Evolutionary conservation across 2,329 filamentous ascomycete genomes (phyloP).

Genomic region (Colletotrichum eremochloae): DNA sequence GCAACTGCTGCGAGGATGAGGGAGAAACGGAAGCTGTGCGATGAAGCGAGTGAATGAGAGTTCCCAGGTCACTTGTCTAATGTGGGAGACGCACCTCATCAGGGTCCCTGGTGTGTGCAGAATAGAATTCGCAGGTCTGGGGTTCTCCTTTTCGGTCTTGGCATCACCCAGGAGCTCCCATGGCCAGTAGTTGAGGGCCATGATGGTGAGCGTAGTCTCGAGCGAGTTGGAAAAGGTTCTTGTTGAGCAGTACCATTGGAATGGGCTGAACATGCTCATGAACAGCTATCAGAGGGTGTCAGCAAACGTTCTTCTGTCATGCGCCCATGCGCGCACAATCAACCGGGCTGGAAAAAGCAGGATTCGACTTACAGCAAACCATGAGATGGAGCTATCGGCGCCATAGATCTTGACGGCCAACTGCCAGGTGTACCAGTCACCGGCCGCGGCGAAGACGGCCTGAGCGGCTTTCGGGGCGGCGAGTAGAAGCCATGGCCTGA

Average conservation of each 20-base stretch:
- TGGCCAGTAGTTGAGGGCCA: slow-evolving; percentile 87
- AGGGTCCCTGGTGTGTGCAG: slow-evolving; percentile 49
- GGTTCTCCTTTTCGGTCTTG: slow-evolving; percentile 55
- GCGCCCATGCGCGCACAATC: neutral
- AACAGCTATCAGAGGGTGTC: slow-evolving; percentile 65
- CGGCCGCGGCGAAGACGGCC: slow-evolving; percentile 80
- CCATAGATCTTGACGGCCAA: slow-evolving; percentile 83
- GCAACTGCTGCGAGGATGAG: slow-evolving; percentile 84
- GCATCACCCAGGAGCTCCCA: slow-evolving; percentile 76
- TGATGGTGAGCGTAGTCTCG: slow-evolving; percentile 87
- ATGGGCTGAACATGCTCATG: slow-evolving; percentile 82
- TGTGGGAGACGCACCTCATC: slow-evolving; percentile 41
- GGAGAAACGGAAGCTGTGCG: slow-evolving; percentile 63
- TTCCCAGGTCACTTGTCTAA: neutral
- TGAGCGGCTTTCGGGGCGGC: slow-evolving; percentile 82
- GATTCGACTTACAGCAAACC: slow-evolving; percentile 73
- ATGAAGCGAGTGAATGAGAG: slow-evolving; percentile 38
- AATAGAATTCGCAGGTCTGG: slow-evolving; percentile 50
- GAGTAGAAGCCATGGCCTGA: slow-evolving; percentile 77
- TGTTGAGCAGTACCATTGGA: slow-evolving; percentile 97
- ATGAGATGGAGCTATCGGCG: slow-evolving; percentile 70
- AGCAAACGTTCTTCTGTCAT: neutral
- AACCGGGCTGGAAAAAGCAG: slow-evolving; percentile 34
- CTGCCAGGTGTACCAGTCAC: slow-evolving; percentile 91
- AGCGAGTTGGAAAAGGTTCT: slow-evolving; percentile 94